A percentile compares a stretch with the other conserved stretches of the same genome.
Evolutionary conservation across 2,329 filamentous ascomycete species (phyloP).

Genomic region (Fusarium dimerum): DNA sequence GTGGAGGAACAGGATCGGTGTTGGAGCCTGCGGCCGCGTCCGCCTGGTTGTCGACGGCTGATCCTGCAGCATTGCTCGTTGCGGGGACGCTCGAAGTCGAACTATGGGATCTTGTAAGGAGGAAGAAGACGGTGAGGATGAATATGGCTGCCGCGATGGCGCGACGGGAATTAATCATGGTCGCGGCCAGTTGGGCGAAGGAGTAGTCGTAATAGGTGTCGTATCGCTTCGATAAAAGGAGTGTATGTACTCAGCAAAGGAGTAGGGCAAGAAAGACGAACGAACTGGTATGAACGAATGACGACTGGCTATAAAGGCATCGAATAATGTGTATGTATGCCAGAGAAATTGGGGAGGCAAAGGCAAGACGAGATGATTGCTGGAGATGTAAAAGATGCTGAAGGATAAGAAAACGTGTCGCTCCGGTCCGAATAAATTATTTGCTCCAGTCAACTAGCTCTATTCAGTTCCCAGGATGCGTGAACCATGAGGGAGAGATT

Average conservation of each 20-base stretch:
- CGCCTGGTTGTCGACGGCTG: constrained; percentile 11
- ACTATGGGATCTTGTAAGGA: constrained; percentile 65
- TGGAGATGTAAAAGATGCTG: constrained; percentile 13
- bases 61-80: constrained; percentile 12
- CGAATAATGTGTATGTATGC: constrained; percentile 16
- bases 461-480: constrained; percentile 7
- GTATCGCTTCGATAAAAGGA: constrained; percentile 14
- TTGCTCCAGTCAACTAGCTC: constrained; percentile 8
- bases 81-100: constrained; percentile 21
- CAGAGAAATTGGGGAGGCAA: constrained; percentile 13
- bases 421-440: constrained; percentile 9
- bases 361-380: constrained; percentile 9
- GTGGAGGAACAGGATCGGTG: constrained; percentile 18
- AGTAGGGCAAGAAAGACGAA: constrained; percentile 10
- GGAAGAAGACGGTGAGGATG: constrained; percentile 68
- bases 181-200: constrained; percentile 5
- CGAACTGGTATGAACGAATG: constrained; percentile 18
- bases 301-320: constrained; percentile 22
- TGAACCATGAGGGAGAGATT: constrained; percentile 20
- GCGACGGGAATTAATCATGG: constrained; percentile 79
- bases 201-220: background rate
- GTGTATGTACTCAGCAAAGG: constrained; percentile 18
- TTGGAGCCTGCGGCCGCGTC: constrained; percentile 25
- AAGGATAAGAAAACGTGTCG: constrained; percentile 15
- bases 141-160: constrained; percentile 71